Conservation (phyloP, 2,329 filamentous ascomycete species). For the Bisporella sp. region DNA sequence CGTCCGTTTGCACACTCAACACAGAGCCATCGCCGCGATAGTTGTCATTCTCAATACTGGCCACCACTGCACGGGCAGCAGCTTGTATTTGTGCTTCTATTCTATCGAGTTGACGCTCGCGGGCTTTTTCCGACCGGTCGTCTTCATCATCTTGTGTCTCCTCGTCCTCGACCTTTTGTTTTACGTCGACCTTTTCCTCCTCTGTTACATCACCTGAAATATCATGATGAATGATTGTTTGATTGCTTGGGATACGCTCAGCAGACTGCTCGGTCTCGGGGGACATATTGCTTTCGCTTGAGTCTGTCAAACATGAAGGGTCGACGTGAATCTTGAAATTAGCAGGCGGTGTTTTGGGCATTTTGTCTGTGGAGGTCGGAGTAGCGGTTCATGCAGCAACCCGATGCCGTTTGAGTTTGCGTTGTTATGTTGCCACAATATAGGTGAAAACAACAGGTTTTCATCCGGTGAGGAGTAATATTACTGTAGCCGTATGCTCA, state of each 20-base stretch:
- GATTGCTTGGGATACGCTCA: slow-evolving; percentile 15
- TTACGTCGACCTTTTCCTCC: neutral
- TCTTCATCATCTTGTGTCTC: slow-evolving; percentile 4
- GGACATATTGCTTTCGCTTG: slow-evolving; percentile 9
- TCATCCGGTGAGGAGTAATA: too few relatives aligned
- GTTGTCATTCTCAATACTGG: slow-evolving; percentile 36
- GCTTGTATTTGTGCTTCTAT: slow-evolving; percentile 48
- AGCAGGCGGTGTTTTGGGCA: slow-evolving; percentile 16
- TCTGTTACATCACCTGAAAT: neutral
- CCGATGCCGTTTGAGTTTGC: slow-evolving; percentile 2
- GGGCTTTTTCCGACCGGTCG: slow-evolving; percentile 5
- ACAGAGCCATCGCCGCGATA: slow-evolving; percentile 26
- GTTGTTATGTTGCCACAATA: too few relatives aligned
- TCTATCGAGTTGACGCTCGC: slow-evolving; percentile 19
- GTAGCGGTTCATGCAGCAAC: slow-evolving; percentile 22
- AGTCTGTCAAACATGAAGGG: slow-evolving; percentile 19
- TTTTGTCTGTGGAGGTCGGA: slow-evolving; percentile 13
- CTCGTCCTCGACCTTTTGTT: slow-evolving; percentile 5
- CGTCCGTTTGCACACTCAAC: slow-evolving; percentile 27
- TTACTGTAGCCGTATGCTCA: too few relatives aligned
- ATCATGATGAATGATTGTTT: slow-evolving; percentile 19
- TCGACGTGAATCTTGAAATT: slow-evolving; percentile 26
- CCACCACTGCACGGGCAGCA: slow-evolving; percentile 44
- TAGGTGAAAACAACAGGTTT: too few relatives aligned
- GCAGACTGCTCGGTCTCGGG: slow-evolving; percentile 13